Base-by-base conservation (phyloP, 169 alveolate species). In the Eimeria maxima region DNA sequence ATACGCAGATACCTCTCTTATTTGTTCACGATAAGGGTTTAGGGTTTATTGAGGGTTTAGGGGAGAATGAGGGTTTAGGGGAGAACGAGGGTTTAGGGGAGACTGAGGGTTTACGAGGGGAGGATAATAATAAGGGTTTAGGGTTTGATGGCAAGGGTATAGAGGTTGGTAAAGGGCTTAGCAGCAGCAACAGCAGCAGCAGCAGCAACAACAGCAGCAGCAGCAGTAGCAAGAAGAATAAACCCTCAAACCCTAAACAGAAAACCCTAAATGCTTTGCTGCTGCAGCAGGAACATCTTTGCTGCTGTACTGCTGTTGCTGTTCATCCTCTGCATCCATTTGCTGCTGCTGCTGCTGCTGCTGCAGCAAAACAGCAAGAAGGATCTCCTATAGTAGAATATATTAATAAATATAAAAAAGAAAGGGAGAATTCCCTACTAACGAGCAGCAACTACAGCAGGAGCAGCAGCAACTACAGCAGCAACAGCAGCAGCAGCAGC, bases 401-500 rank as follows among this genome's bases (percentile, higher is more conserved):
- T 50, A 50, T 50, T 11, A 50, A 50, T 7, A 5, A 50, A 50
- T 7, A 50, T 50, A 73, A 38, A 38, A 10, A 50, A 16, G 22
- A 57, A 18, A 57, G 18, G n/a, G 24, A 57, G 67, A 14, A 53
- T 53, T 53, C 6, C 67, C 7, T 5, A 16, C 7, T 3, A 16
- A 57, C 16, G n/a, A 57, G 67, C 67, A 57, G 67, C 67, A 57
- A 57, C 67, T 13, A 57, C 22, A 57, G 67, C 67, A 57, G 67
- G n/a, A 57, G 24, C 67, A 57, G 24, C 67, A 57, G 67, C 67
- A 14, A 24, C 67, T 13, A 24, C 67, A 57, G 22, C 67, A 57
- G 67, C 67, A 57, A 57, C 67, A 57, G 67, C 67, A 57, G 22
- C 67, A 57, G 67, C 67, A 57, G 67, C 67, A 57, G n/a, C n/a